Evolutionary conservation across 768 basidiomycete species (phyloP), one percentile per base, ranked within the genome.

Genomic region (Kockovaella imperatae): DNA sequence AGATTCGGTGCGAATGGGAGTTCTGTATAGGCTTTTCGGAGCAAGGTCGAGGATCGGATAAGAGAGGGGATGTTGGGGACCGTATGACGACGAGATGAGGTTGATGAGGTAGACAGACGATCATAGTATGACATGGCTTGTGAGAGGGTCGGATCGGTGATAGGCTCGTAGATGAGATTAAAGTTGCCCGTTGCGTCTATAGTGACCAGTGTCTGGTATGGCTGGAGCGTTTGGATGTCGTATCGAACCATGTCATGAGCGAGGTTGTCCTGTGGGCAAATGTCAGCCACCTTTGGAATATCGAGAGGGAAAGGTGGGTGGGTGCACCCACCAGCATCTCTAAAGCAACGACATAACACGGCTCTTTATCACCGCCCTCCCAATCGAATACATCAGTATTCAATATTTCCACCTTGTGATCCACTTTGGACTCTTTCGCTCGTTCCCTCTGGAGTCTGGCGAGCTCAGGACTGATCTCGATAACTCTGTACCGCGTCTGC

Each of bases 171-270:
- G 43, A 89, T 74, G 42, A 81, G 82, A 51, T 81, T 76, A 61
- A 88, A 95, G 57, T 95, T 87, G 49, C 89, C 88, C 0, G 79
- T 73, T 14, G 77, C 74, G 71, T 87, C 83, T 54, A 95, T 76
- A 11, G 83, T 78, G 15, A 97, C 82, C 13, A 87, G 57, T 20
- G 82, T 86, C 68, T 99, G 91, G 40, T 84, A 80, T 0, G 95
- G 90, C 58, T 82, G 75, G 50, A 88, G 75, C 2, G 85, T 86
- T 23, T 77, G 74, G 36, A 85, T 73, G 64, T 91, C 84, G 62
- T 96, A 97, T 28, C 93, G 85, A 34, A 99, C 78, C 60, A 93
- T 77, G 64, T 99, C 95, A 66, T 97, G 93, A 1, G 89, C 84
- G 60, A 96, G 93, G 70, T 99, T 99, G 72, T 97, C 93, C 84